Evolutionary conservation across 2,329 filamentous ascomycete genomes (phyloP).

Genomic region (Hymenoscyphus fructigenus): DNA sequence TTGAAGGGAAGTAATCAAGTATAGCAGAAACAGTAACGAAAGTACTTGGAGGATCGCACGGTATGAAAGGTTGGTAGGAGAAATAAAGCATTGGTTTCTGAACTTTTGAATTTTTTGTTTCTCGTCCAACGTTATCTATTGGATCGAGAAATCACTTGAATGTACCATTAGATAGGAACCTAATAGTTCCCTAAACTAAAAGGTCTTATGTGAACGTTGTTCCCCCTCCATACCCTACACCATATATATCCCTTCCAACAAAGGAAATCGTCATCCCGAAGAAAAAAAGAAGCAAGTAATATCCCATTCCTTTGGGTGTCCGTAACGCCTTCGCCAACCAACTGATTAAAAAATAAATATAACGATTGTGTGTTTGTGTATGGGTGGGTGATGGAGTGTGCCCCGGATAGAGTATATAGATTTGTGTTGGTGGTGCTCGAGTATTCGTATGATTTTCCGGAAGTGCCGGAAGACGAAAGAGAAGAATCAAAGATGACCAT

Average conservation of each 20-base stretch:
- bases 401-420: neutral
- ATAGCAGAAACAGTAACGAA: no score
- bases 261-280: neutral
- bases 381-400: neutral
- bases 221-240: neutral
- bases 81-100: neutral
- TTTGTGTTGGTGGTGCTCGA: neutral
- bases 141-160: neutral
- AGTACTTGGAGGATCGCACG: neutral
- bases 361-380: neutral
- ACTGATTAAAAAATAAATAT: neutral
- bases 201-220: neutral
- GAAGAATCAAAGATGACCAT: neutral
- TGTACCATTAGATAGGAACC: neutral
- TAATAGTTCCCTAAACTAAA: neutral
- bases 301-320: neutral
- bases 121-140: neutral
- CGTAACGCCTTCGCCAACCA: neutral
- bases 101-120: neutral
- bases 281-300: neutral
- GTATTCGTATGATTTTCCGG: neutral
- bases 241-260: neutral
- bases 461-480: neutral
- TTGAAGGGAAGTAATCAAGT: no score
- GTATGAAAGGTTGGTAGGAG: neutral